Evolutionary conservation across 768 basidiomycete genomes (phyloP).

Genomic region (Mrakia gelida): DNA sequence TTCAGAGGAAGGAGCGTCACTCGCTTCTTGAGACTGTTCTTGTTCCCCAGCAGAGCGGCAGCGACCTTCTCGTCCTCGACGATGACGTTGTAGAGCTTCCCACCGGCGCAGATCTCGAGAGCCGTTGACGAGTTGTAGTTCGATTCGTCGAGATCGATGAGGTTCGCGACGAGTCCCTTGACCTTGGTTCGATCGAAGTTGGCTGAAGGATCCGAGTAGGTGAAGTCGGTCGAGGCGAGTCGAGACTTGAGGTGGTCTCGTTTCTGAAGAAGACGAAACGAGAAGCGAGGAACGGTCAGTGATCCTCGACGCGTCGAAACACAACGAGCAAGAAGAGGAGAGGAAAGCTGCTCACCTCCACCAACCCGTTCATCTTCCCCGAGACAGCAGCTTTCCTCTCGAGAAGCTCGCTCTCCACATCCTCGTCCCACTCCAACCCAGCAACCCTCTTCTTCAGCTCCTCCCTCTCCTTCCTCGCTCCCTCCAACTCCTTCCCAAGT

Average conservation of each 20-base stretch:
- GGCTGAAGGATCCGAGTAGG: conserved; percentile 69
- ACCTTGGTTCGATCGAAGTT: conserved; percentile 80
- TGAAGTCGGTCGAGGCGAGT: conserved; percentile 65
- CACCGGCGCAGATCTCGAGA: conserved; percentile 85
- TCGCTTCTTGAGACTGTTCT: conserved; percentile 72
- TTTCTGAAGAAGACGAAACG: conserved; percentile 32
- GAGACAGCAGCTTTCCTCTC: conserved; percentile 55
- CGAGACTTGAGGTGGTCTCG: conserved; percentile 55
- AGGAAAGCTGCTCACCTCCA: conserved; percentile 55
- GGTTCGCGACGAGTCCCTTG: conserved; percentile 84
- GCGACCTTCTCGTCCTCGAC: conserved; percentile 87
- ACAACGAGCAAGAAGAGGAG: neutral
- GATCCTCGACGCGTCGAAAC: neutral
- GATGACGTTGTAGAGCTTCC: conserved; percentile 85
- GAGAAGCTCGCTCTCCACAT: conserved; percentile 61
- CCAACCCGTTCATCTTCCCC: conserved; percentile 54
- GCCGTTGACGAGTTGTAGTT: conserved; percentile 80
- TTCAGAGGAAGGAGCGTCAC: conserved; percentile 91
- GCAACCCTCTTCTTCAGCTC: conserved; percentile 54
- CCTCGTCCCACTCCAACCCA: conserved; percentile 68
- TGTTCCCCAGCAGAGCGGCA: conserved; percentile 67
- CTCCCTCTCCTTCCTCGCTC: conserved; percentile 52
- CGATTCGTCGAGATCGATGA: conserved; percentile 67
- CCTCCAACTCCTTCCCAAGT: conserved; percentile 59
- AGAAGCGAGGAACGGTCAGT: neutral